A percentile compares a stretch with the other conserved stretches of the same genome.
Evolutionary conservation across 2,329 filamentous ascomycete species (phyloP).

Genomic region (Arthrobotrys pseudoclavata): DNA sequence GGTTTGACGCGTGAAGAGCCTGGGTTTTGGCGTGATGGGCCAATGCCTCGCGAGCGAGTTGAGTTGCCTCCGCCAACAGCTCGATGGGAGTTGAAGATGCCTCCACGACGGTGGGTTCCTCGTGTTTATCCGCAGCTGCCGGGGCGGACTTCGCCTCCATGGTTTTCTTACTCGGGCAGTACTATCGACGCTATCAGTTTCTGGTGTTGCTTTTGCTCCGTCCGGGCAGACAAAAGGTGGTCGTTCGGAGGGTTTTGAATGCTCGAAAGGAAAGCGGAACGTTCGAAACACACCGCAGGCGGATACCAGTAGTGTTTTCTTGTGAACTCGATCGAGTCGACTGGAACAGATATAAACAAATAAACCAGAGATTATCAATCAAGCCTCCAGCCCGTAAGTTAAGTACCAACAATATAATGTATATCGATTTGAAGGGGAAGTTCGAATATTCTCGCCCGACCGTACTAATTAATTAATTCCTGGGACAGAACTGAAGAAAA

Average conservation of each 20-base stretch:
- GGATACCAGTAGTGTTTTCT: conserved; percentile 4
- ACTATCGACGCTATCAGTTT: conserved; percentile 15
- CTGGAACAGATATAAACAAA: conserved; percentile 18
- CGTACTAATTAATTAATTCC: conserved; percentile 18
- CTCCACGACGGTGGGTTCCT: conserved; percentile 27
- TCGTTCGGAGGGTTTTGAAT: conserved; percentile 14
- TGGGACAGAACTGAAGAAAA: conserved; percentile 23
- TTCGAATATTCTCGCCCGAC: conserved; percentile 15
- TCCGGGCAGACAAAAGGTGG: conserved; percentile 5
- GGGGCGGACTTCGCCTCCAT: conserved; percentile 48
- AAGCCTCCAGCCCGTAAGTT: background rate
- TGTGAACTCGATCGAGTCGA: conserved; percentile 13
- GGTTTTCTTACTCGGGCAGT: background rate
- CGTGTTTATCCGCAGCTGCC: conserved; percentile 23
- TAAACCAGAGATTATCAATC: conserved; percentile 11
- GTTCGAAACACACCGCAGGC: conserved; percentile 20
- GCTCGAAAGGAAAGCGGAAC: background rate
- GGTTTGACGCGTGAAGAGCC: conserved; percentile 39
- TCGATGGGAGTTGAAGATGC: conserved; percentile 47
- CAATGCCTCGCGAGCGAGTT: conserved; percentile 59
- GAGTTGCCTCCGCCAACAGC: conserved; percentile 53
- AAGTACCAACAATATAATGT: conserved; percentile 4
- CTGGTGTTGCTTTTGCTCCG: conserved; percentile 19
- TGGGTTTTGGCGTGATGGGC: conserved; percentile 41
- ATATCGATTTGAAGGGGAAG: conserved; percentile 2